phyloP scores from a whole-genome alignment of 1,284 basidiomycete genomes.

The Papiliotrema terrestris region DNA sequence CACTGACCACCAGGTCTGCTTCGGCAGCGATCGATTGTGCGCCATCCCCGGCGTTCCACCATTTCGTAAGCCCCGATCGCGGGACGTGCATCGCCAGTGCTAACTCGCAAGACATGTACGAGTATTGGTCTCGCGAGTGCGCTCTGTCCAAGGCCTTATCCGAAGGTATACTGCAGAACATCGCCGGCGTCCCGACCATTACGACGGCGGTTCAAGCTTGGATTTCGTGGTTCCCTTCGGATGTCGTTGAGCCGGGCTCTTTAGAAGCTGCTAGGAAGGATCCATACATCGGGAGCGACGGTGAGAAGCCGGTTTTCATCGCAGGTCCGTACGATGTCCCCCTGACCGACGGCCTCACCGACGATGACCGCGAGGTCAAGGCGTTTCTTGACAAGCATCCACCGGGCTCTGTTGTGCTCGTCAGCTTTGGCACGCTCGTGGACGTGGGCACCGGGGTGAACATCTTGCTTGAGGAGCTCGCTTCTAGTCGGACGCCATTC shows the following conservation, averaged over 20 bases:
- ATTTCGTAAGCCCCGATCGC: constrained; percentile 9
- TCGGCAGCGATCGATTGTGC: constrained; percentile 3
- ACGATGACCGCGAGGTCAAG: constrained; percentile 12
- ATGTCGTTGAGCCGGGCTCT: constrained; percentile 11
- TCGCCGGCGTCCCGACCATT: constrained; percentile 4
- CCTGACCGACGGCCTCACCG: background rate
- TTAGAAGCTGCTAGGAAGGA: constrained; percentile 6
- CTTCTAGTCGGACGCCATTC: constrained; percentile 6
- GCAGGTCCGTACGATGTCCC: constrained; percentile 11
- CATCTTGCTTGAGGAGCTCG: constrained; percentile 6
- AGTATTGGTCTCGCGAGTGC: constrained; percentile 9
- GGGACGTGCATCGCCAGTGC: background rate
- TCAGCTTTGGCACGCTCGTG: constrained; percentile 14
- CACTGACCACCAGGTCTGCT: background rate
- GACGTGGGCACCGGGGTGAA: constrained; percentile 5
- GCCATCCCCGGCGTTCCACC: constrained; percentile 12
- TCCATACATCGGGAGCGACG: background rate
- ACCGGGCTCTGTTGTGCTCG: constrained; percentile 9
- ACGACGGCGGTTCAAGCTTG: constrained; percentile 2
- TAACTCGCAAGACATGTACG: constrained; percentile 12
- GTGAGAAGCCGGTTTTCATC: constrained; percentile 10
- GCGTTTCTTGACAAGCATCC: constrained; percentile 10
- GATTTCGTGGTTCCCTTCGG: constrained; percentile 14
- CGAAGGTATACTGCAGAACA: constrained; percentile 7
- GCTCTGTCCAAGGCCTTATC: constrained; percentile 6